Conservation (phyloP, 176 grass and related monocot species). For the sorghum (Sorghum bicolor) region Sorghum_bicolor_NCBIv3 NC_012870.2:73112001-73112500, state of each 20-base stretch:
- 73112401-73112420: not conserved
- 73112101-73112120: not conserved
- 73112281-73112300: conserved; percentile 4
- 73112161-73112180: conserved; percentile 24
- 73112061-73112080: not conserved
- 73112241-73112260: conserved; percentile 31
- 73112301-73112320: not conserved
- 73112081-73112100: not conserved
- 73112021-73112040: not conserved
- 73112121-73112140: not conserved
- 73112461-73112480: not conserved
- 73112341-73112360: not conserved
- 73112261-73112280: conserved; percentile 38
- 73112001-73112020: not conserved
- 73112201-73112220: conserved; percentile 23
- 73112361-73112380: not conserved
- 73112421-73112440: not conserved
- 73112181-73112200: too few species aligned
- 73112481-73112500: not conserved
- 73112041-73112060: not conserved
- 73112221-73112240: conserved; percentile 8
- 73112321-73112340: not conserved
- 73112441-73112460: not conserved
- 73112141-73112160: conserved; percentile 8
- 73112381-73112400: not conserved